These are phyloP conservation scores for Umbellularia californica DNA, from an alignment of 164 flowering plant species.

Conservation along the genomic window DNA sequence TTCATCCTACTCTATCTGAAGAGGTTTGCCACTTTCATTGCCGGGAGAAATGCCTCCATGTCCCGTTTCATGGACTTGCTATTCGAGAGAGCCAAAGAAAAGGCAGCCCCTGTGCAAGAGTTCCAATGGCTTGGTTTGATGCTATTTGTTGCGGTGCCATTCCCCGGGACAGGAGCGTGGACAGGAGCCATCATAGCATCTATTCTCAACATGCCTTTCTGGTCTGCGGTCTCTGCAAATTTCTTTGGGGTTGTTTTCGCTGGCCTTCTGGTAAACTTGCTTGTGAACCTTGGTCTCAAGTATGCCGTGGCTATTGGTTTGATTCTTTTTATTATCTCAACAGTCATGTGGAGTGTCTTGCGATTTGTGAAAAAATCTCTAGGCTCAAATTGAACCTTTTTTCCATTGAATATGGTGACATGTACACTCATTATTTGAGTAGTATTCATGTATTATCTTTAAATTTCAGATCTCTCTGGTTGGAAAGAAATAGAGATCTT, in stretches of 20 bases:
- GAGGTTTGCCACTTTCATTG: slow-evolving; percentile 63
- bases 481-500: background rate
- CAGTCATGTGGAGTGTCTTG: slow-evolving; percentile 86
- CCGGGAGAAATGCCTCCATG: slow-evolving; percentile 52
- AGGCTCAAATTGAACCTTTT: slow-evolving; percentile 25
- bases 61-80: slow-evolving; percentile 57
- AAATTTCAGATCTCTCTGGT: background rate
- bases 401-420: background rate
- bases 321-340: slow-evolving; percentile 66
- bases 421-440: background rate
- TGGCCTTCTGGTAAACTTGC: slow-evolving; percentile 81
- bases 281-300: slow-evolving; percentile 94
- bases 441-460: background rate
- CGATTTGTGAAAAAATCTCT: slow-evolving; percentile 50
- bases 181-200: slow-evolving; percentile 92
- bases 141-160: slow-evolving; percentile 97
- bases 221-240: slow-evolving; percentile 76
- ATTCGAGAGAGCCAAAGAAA: slow-evolving; percentile 64
- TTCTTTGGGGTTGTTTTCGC: slow-evolving; percentile 76
- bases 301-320: slow-evolving; percentile 69
- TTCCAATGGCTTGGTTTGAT: slow-evolving; percentile 97
- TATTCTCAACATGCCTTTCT: slow-evolving; percentile 86
- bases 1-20: slow-evolving; percentile 78
- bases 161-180: slow-evolving; percentile 99
- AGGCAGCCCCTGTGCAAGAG: slow-evolving; percentile 89